These are phyloP conservation scores for Nyctanthes arbortristis DNA, from an alignment of 257 asterid species.

Conservation along the genomic window DNA sequence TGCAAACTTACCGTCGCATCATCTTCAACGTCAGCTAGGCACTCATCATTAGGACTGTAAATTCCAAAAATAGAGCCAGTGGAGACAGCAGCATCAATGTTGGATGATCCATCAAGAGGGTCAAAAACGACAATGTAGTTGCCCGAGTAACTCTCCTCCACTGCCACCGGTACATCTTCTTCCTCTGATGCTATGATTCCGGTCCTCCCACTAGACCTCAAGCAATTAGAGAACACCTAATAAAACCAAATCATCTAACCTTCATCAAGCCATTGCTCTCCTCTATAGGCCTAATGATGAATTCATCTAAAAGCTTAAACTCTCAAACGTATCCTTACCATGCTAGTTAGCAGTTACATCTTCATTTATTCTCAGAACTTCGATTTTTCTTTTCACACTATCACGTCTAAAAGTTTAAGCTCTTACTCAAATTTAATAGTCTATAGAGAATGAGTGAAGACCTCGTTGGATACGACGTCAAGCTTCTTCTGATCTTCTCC, in stretches of 20 bases:
- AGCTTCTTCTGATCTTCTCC: conserved; percentile 99
- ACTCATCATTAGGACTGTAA: conserved; percentile 83
- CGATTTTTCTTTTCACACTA: too few species aligned
- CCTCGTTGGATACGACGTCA: conserved; percentile 84
- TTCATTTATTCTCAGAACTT: too few species aligned
- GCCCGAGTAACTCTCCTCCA: conserved; percentile 95
- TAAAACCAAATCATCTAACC: conserved; percentile 19
- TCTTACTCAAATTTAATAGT: too few species aligned
- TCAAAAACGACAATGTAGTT: conserved; percentile 95
- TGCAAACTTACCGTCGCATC: conserved; percentile 51
- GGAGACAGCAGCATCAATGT: conserved; percentile 91
- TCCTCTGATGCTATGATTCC: conserved; percentile 99
- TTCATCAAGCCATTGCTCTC: neutral
- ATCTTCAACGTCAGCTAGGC: conserved; percentile 67
- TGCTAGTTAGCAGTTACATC: too few species aligned
- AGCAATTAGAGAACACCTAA: conserved; percentile 81
- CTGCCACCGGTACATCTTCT: conserved; percentile 98
- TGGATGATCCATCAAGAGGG: conserved; percentile 96
- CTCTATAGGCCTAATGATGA: neutral
- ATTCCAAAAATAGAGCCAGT: conserved; percentile 96
- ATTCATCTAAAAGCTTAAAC: neutral
- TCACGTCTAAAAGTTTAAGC: neutral
- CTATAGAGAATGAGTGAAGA: too few species aligned
- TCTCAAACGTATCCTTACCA: too few species aligned
- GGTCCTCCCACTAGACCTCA: conserved; percentile 93